Evolutionary conservation across 768 basidiomycete genomes (phyloP).

Genomic region (Termitomyces sp.): DNA sequence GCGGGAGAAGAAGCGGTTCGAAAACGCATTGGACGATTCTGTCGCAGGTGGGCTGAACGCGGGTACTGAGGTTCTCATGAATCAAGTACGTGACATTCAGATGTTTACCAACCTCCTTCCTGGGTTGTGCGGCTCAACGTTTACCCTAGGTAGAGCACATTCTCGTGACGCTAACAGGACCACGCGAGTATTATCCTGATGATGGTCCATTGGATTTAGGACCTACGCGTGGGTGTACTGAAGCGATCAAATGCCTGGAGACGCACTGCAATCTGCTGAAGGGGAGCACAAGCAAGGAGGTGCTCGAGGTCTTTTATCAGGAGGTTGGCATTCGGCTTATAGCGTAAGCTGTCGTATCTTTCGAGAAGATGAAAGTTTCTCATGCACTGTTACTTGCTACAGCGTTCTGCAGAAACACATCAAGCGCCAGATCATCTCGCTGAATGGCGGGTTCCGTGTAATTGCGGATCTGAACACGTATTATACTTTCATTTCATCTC

Average conservation of each 20-base stretch:
- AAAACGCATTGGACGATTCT: conserved; percentile 86
- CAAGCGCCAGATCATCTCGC: conserved; percentile 94
- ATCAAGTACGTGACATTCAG: conserved; percentile 51
- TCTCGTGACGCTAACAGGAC: conserved; percentile 73
- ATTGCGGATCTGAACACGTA: conserved; percentile 96
- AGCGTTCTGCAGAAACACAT: conserved; percentile 96
- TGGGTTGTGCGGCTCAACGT: background rate
- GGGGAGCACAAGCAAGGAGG: conserved; percentile 93
- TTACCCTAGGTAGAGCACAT: conserved; percentile 86
- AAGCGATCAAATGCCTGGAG: conserved; percentile 85
- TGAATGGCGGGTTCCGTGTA: conserved; percentile 90
- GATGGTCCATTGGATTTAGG: conserved; percentile 75
- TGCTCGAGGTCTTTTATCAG: conserved; percentile 96
- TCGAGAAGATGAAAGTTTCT: background rate
- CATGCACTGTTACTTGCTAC: background rate
- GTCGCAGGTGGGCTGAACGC: conserved; percentile 93
- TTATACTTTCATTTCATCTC: conserved; percentile 78
- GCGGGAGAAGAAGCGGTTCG: conserved; percentile 95
- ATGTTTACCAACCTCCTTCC: background rate
- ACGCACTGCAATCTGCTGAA: conserved; percentile 88
- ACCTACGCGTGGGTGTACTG: conserved; percentile 83
- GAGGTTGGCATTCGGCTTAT: conserved; percentile 92
- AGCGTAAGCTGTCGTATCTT: conserved; percentile 41
- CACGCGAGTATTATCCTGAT: conserved; percentile 90
- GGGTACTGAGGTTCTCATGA: conserved; percentile 94